Conservation (phyloP, 305 asterid genomes). For the Solanum hybrid region DNA sequence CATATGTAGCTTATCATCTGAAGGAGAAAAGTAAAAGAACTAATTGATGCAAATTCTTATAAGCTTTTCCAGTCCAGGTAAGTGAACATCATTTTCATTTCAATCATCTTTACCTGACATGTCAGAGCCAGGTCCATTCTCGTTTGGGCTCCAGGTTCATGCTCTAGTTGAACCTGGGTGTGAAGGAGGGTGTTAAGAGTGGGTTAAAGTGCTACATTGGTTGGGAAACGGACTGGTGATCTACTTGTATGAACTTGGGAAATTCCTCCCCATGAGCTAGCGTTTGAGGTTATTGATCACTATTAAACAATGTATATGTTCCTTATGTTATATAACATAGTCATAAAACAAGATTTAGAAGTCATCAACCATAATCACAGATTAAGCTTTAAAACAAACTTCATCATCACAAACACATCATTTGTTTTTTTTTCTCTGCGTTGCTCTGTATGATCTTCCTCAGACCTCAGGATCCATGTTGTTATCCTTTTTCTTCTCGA, state of each 20-base stretch:
- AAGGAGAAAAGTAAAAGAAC: neutral
- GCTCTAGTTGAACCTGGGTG: neutral
- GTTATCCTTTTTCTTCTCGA: constrained; percentile 9
- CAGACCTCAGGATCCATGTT: neutral
- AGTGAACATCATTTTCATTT: neutral
- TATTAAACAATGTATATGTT: neutral
- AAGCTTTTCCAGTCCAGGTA: neutral
- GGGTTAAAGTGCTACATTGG: too few species aligned
- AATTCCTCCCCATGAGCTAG: neutral
- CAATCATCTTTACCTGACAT: neutral
- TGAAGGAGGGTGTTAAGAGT: neutral
- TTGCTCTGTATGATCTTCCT: neutral
- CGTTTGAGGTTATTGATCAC: neutral
- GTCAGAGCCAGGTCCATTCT: neutral
- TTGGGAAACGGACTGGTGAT: too few species aligned
- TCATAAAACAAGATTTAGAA: neutral
- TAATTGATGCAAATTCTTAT: neutral
- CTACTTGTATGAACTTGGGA: too few species aligned
- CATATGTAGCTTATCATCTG: neutral
- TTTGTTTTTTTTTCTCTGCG: neutral
- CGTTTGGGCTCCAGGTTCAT: neutral
- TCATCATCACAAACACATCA: constrained; percentile 37
- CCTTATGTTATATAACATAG: neutral
- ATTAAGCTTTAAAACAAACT: constrained; percentile 22
- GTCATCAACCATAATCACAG: neutral